These are phyloP conservation scores for Clathrus columnatus DNA, from an alignment of 768 basidiomycete genomes.

Conservation along the genomic window DNA sequence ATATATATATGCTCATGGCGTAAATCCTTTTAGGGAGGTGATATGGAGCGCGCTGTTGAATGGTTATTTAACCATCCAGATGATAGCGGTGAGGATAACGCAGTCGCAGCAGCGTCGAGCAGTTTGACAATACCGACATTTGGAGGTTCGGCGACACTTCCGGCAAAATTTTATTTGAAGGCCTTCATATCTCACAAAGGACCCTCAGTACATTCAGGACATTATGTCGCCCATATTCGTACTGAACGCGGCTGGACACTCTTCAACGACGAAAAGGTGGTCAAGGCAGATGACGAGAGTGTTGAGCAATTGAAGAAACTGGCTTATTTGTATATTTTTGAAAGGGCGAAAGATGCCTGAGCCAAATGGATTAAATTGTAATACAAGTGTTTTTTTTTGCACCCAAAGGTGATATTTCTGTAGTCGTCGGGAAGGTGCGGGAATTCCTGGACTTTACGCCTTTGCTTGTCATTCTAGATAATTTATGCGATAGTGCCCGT, in stretches of 20 bases:
- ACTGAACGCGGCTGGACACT: conserved; percentile 64
- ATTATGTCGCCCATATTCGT: conserved; percentile 80
- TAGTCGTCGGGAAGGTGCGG: too few species aligned
- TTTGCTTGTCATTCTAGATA: background rate
- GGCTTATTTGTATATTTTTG: conserved; percentile 93
- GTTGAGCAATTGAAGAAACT: conserved; percentile 71
- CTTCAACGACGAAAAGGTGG: conserved; percentile 96
- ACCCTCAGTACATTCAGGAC: conserved; percentile 88
- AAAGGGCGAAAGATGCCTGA: conserved; percentile 38
- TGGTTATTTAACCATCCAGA: conserved; percentile 95
- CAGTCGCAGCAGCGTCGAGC: conserved; percentile 17
- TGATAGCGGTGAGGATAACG: conserved; percentile 58
- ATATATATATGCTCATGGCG: background rate
- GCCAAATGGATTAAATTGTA: too few species aligned
- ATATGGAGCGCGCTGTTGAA: conserved; percentile 82
- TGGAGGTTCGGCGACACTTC: conserved; percentile 52
- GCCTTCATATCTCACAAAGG: conserved; percentile 98
- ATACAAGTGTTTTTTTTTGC: too few species aligned
- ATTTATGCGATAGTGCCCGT: background rate
- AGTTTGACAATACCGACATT: conserved; percentile 18
- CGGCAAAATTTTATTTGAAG: conserved; percentile 73
- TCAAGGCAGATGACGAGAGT: conserved; percentile 76
- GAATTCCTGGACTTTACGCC: too few species aligned
- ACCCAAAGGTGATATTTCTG: too few species aligned
- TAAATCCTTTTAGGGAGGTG: conserved; percentile 41